Conservation (phyloP, 805 yeast species). For the Saccharomycopsis sp. region DNA sequence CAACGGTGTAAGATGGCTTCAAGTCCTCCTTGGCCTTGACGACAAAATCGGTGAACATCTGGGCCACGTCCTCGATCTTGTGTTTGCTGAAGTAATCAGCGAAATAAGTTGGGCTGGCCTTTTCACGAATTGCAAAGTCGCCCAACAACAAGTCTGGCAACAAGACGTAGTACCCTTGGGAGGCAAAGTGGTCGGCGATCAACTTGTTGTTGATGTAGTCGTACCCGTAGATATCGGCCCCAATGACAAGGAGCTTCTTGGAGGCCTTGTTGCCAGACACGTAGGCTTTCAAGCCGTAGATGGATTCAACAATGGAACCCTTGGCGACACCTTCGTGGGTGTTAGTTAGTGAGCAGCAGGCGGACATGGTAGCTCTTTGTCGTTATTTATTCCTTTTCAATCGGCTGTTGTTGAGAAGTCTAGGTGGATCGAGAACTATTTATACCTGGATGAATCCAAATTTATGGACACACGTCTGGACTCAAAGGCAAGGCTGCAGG, state of each 20-base stretch:
- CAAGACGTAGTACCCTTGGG: slow-evolving; percentile 52
- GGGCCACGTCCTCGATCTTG: slow-evolving; percentile 36
- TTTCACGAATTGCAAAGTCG: slow-evolving; percentile 35
- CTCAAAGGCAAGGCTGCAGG: no score
- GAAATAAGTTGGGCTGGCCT: slow-evolving; percentile 20
- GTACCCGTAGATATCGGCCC: slow-evolving; percentile 66
- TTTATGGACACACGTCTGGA: no score
- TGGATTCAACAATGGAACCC: slow-evolving; percentile 2
- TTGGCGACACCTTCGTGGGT: slow-evolving; percentile 13
- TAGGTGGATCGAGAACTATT: no score
- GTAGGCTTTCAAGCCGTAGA: slow-evolving; percentile 15
- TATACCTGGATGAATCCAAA: no score
- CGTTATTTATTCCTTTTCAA: no score
- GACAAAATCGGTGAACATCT: slow-evolving; percentile 42
- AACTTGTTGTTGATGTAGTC: slow-evolving; percentile 47
- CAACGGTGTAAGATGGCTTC: slow-evolving; percentile 34
- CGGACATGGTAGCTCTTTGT: neutral
- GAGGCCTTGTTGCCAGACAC: slow-evolving; percentile 34
- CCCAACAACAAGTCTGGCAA: slow-evolving; percentile 69
- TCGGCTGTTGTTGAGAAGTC: no score
- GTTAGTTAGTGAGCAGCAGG: slow-evolving; percentile 11
- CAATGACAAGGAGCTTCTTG: slow-evolving; percentile 45
- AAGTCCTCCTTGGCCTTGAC: slow-evolving; percentile 34
- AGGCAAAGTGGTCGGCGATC: slow-evolving; percentile 59
- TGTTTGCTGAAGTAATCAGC: slow-evolving; percentile 33